Evolutionary conservation across 2,329 filamentous ascomycete genomes (phyloP), one percentile per base, ranked within the genome.

Genomic region (Pseudophaeomoniella oleicola): DNA sequence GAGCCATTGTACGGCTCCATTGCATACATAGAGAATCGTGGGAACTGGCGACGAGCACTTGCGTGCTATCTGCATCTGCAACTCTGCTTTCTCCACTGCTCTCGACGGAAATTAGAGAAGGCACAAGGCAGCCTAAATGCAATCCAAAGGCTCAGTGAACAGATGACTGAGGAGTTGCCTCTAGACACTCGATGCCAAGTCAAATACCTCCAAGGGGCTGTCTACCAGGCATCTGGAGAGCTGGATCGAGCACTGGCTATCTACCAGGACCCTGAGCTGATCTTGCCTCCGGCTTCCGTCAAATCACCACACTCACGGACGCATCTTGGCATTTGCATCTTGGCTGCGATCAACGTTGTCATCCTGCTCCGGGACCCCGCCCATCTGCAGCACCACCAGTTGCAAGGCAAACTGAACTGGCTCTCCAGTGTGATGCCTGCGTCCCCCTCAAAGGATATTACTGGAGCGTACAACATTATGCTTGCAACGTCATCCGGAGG

Each of bases 391-490:
- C 70, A 80, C 35, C 59, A 65, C 27, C 63, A 70, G 16, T 75
- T 79, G 11, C 62, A 68, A 2, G 59, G 67, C 5, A 58, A 88
- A 5, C 64, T 92, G 16, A 68, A 77, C 27, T 66, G 70, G 34
- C 62, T 94, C 4, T 72, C 78, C 36, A 69, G 74, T 0, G 65
- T 81, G 35, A 90, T 83, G 56, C 58, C 64, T 13, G 67, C 70
- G 37, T 81, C 86, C 52, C 67, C 72, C 27, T 87, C 83, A 55
- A 69, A 72, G 47, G 80, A 87, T 48, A 76, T 94, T 39, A 71
- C 74, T 43, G 79, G 81, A 19, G 83, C 83, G 1, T 88, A 80
- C 62, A 75, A 81, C 50, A 69, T 94, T 9, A 69, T 88, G 39
- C 70, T 77, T 45, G 80, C 84, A 4, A 75, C 78, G 2, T 69